Base-by-base conservation (phyloP, 1,284 basidiomycete species). In the Ganoderma lucidum region DNA sequence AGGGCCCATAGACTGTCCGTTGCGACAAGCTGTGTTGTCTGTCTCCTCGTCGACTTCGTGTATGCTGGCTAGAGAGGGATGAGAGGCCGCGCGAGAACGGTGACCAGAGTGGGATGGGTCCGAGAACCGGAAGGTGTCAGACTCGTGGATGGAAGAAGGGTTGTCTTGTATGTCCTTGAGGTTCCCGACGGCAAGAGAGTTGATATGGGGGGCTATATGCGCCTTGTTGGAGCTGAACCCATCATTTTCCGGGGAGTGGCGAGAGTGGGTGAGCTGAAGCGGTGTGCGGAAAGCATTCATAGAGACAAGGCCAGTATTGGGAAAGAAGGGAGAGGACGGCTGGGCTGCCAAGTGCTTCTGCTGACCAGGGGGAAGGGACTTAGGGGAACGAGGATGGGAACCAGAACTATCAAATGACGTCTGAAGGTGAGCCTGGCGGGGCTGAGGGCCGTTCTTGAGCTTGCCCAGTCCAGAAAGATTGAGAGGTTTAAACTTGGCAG, bases 201-300 rank as follows among this genome's bases (percentile, higher is more conserved):
- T n/a, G 32, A 28, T 53, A 10, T 68, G 66, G 35, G 68, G 68
- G 74, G 68, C 66, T 80, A 73, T 78, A 80, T 80, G 78, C 78
- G 78, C 74, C 42, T 69, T 61, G 64, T 78, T 76, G 0, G 73
- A 66, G 65, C 68, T 74, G 56, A 79, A 67, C 1, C 75, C 74
- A 48, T 76, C 73, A 14, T 51, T 45, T 53, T 74, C 70, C 28
- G 68, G 35, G 41, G 69, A 48, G 37, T 70, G 55, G 14, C 67
- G 63, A 32, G 70, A 48, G 45, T 70, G 74, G 14, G 72, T 62
- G 32, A 73, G 68, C 41, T 65, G 63, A 14, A 71, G 65, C 39
- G 71, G 68, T n/a, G 69, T 66, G 19, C 71, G 65, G 69, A 75
- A 76, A 6, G 69, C 63, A 37, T 71, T 68, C 23, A 71, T 73